Conservation (phyloP, 139 green algal species). For the Closterium sp. region DNA sequence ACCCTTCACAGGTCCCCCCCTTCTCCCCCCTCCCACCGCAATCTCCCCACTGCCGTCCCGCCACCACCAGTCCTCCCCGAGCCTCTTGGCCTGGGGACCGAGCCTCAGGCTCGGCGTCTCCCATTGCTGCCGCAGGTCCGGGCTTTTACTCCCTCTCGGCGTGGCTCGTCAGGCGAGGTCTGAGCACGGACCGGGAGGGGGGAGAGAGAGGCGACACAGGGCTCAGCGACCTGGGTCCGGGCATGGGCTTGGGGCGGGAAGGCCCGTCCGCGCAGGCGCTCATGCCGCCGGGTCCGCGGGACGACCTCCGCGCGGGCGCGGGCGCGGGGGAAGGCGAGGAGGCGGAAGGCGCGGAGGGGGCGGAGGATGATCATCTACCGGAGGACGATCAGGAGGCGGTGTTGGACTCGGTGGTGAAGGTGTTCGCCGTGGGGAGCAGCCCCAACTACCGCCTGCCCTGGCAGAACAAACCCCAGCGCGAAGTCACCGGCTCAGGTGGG, state of each 20-base stretch:
- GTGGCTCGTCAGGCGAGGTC: not conserved
- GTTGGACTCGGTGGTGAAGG: constrained; percentile 74
- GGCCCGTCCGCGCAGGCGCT: not conserved
- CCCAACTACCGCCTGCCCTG: constrained; percentile 73
- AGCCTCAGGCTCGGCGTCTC: not conserved
- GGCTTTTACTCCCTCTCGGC: not conserved
- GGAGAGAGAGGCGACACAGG: not conserved
- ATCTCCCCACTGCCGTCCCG: not conserved
- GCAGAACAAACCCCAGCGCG: constrained; percentile 74
- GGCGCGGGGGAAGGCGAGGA: not conserved
- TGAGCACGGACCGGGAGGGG: not conserved
- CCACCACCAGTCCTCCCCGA: not conserved
- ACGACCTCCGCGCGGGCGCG: not conserved
- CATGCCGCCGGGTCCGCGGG: not conserved
- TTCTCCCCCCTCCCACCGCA: not conserved
- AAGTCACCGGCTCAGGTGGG: constrained; percentile 28
- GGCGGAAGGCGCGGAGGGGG: not conserved
- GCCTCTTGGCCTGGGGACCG: not conserved
- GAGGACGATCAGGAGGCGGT: not conserved
- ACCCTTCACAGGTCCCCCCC: not conserved
- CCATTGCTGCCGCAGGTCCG: not conserved
- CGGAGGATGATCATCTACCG: not conserved
- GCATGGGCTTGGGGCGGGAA: not conserved
- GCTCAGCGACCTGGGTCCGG: not conserved
- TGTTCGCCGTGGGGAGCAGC: constrained; percentile 63